Evolutionary conservation across 2,329 filamentous ascomycete genomes (phyloP).

Genomic region (Alternaria novae-zelandiae): DNA sequence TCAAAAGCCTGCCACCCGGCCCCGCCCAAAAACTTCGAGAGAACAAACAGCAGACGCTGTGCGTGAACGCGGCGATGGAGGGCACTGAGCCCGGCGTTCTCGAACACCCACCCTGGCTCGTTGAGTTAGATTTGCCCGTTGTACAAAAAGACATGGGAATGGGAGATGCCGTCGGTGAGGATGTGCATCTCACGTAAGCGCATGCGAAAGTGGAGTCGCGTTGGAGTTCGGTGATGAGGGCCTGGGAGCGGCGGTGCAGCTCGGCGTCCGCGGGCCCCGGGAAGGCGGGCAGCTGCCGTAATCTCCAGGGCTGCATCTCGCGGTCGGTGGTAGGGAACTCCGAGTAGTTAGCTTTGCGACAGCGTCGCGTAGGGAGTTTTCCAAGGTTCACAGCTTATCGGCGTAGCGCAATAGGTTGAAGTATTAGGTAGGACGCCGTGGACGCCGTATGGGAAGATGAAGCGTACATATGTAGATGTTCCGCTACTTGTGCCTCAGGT

Average conservation of each 20-base stretch:
- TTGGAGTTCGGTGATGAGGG: neutral
- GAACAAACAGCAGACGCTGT: constrained; percentile 59
- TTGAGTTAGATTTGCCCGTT: constrained; percentile 55
- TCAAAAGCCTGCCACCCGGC: constrained; percentile 33
- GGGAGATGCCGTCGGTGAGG: too few species aligned
- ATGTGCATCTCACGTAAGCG: neutral
- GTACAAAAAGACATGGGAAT: neutral
- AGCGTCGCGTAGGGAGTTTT: neutral
- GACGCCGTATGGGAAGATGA: neutral
- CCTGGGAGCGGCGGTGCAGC: neutral
- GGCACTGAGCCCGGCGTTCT: constrained; percentile 52
- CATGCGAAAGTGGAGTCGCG: neutral
- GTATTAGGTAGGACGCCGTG: neutral
- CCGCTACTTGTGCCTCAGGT: neutral
- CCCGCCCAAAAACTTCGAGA: constrained; percentile 26
- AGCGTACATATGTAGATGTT: neutral
- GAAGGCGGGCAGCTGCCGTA: neutral
- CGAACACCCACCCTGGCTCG: constrained; percentile 60
- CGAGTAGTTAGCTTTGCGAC: constrained; percentile 7
- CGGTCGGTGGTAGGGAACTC: constrained; percentile 9
- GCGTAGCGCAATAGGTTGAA: neutral
- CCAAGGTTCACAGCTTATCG: constrained; percentile 5
- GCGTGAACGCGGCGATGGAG: constrained; percentile 64
- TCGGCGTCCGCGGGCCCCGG: constrained; percentile 7
- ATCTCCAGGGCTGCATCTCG: neutral